Evolutionary conservation across 768 basidiomycete species (phyloP).

Genomic region (Amanita phalloides): DNA sequence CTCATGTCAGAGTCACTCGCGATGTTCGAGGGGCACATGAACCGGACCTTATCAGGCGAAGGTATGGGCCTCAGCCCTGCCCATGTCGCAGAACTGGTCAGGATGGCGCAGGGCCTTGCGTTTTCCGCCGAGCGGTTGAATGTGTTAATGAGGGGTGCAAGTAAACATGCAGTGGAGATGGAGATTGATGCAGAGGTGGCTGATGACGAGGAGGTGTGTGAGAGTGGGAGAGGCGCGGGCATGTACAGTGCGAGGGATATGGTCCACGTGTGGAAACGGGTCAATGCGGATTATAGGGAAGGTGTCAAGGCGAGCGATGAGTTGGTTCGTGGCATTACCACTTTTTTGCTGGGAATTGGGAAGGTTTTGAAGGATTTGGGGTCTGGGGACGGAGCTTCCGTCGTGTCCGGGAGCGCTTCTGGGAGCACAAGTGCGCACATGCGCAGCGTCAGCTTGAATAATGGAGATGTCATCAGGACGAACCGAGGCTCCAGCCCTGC

Average conservation of each 20-base stretch:
- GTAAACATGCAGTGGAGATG: slow-evolving; percentile 50
- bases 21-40: slow-evolving; percentile 60
- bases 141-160: slow-evolving; percentile 42
- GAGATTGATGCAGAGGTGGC: slow-evolving; percentile 72
- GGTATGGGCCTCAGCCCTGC: slow-evolving; percentile 21
- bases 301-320: slow-evolving; percentile 67
- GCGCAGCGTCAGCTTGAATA: slow-evolving; percentile 45
- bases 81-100: slow-evolving; percentile 37
- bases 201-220: slow-evolving; percentile 19
- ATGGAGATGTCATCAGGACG: slow-evolving; percentile 24
- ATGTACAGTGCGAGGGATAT: slow-evolving; percentile 20
- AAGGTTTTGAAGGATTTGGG: slow-evolving; percentile 51
- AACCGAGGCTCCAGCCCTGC: slow-evolving; percentile 19
- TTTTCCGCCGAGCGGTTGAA: slow-evolving; percentile 60
- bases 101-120: slow-evolving; percentile 54
- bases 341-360: slow-evolving; percentile 66
- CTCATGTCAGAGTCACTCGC: slow-evolving; percentile 59
- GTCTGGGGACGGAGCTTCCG: slow-evolving; percentile 13
- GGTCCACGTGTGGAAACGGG: slow-evolving; percentile 53
- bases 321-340: slow-evolving; percentile 65
- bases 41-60: slow-evolving; percentile 34
- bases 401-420: slow-evolving; percentile 12
- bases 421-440: slow-evolving; percentile 29
- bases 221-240: slow-evolving; percentile 6
- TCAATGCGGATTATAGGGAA: slow-evolving; percentile 67